phyloP scores from a whole-genome alignment of 2,329 filamentous ascomycete species.

The Emergomyces orientalis region DNA sequence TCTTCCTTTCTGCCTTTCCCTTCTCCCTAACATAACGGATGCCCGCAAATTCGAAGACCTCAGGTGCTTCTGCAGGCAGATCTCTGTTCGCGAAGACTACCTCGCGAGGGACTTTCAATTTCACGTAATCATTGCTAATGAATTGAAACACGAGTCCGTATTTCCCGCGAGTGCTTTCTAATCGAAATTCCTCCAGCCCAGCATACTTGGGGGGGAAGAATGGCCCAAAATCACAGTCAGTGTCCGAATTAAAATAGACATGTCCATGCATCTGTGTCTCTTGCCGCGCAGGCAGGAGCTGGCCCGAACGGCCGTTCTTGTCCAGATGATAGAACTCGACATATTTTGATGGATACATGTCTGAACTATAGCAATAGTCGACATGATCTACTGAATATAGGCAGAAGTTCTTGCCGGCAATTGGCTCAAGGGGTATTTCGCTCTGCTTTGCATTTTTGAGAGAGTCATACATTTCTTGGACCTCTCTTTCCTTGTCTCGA shows the following conservation, averaged over 20 bases:
- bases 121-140: slow-evolving; percentile 8
- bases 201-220: slow-evolving; percentile 6
- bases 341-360: slow-evolving; percentile 4
- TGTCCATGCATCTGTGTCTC: not conserved
- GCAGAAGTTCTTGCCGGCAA: not conserved
- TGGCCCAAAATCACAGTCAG: slow-evolving; percentile 6
- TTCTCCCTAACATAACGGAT: slow-evolving; percentile 7
- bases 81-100: slow-evolving; percentile 4
- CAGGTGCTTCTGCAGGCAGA: slow-evolving; percentile 6
- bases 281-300: not conserved
- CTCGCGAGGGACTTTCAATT: slow-evolving; percentile 7
- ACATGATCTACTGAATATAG: not conserved
- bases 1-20: slow-evolving; percentile 9
- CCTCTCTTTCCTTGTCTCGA: not conserved
- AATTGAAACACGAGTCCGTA: slow-evolving; percentile 8
- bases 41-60: slow-evolving; percentile 9
- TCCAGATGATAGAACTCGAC: slow-evolving; percentile 9
- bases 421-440: not conserved
- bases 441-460: not conserved
- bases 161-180: slow-evolving; percentile 4
- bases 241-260: slow-evolving; percentile 5
- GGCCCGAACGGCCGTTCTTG: not conserved
- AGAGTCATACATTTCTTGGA: not conserved
- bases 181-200: slow-evolving; percentile 7
- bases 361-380: slow-evolving; percentile 7